Percentiles rank a stretch among this genome's conserved stretches.
Evolutionary conservation across 805 yeast genomes (phyloP).

Genomic region (Saccharomyces kudriavzevii): DNA sequence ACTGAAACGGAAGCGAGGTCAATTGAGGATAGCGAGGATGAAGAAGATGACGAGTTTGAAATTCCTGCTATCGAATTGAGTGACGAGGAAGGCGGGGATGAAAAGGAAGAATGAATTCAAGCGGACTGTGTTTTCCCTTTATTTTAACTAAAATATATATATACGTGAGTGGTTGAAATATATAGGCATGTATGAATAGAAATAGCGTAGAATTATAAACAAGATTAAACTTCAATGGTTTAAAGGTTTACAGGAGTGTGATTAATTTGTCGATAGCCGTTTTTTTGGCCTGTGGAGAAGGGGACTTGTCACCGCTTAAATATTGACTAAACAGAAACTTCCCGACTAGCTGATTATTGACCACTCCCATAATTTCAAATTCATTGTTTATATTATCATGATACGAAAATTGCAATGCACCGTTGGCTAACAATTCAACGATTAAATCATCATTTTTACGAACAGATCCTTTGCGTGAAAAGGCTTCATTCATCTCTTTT

Average conservation of each 20-base stretch:
- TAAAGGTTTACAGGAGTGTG: constrained; percentile 1
- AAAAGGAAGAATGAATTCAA: background rate
- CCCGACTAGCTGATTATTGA: constrained; percentile 53
- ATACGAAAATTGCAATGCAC: constrained; percentile 39
- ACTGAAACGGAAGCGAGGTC: constrained; percentile 4
- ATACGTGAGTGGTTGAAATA: background rate
- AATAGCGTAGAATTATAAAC: background rate
- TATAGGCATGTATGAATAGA: background rate
- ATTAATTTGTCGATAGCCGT: constrained; percentile 17
- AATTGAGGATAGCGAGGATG: constrained; percentile 13
- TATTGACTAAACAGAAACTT: constrained; percentile 69
- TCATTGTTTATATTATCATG: constrained; percentile 34
- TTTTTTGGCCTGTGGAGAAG: constrained; percentile 24
- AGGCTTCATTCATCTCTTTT: constrained; percentile 53
- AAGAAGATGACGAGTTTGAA: constrained; percentile 26
- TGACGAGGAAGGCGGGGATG: constrained; percentile 14
- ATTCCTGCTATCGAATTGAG: constrained; percentile 23
- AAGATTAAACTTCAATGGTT: constrained; percentile 10
- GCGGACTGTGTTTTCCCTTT: background rate
- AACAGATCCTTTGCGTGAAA: constrained; percentile 60
- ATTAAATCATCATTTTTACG: constrained; percentile 63
- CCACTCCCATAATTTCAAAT: constrained; percentile 44
- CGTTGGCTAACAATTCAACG: constrained; percentile 45
- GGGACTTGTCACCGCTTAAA: constrained; percentile 46
- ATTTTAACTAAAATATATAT: background rate